phyloP scores from a whole-genome alignment of 2,329 filamentous ascomycete genomes.

The Phialophora verrucosa region DNA sequence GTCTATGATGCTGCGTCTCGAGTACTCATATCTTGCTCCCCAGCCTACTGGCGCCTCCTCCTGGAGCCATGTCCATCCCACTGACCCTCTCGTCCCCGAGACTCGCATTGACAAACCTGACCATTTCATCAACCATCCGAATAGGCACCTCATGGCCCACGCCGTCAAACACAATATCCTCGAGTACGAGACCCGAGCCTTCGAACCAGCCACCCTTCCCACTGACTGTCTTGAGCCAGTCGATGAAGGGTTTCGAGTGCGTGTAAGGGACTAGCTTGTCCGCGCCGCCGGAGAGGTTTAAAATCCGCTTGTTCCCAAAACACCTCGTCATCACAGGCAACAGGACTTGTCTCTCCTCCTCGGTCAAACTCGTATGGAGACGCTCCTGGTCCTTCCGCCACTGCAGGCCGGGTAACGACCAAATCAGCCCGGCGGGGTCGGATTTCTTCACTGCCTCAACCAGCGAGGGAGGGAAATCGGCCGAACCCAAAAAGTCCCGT shows the following conservation, averaged over 20 bases:
- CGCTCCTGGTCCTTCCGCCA: slow-evolving; percentile 41
- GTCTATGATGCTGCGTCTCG: neutral
- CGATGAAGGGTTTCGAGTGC: slow-evolving; percentile 61
- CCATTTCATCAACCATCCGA: slow-evolving; percentile 61
- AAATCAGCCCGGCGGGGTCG: slow-evolving; percentile 78
- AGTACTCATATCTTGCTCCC: slow-evolving; percentile 30
- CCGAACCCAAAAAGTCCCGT: slow-evolving; percentile 72
- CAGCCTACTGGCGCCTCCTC: slow-evolving; percentile 16
- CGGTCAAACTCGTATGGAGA: slow-evolving; percentile 46
- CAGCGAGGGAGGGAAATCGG: slow-evolving; percentile 75
- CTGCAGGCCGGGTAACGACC: slow-evolving; percentile 30
- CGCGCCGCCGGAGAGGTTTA: slow-evolving; percentile 59
- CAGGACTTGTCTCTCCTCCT: slow-evolving; percentile 52
- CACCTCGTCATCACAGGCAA: slow-evolving; percentile 50
- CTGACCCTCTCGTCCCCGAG: slow-evolving; percentile 39
- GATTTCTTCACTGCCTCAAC: slow-evolving; percentile 66
- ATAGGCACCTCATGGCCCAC: slow-evolving; percentile 65
- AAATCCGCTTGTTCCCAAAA: slow-evolving; percentile 59
- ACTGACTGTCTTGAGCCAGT: slow-evolving; percentile 59
- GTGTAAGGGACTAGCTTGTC: slow-evolving; percentile 68
- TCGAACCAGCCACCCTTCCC: slow-evolving; percentile 54
- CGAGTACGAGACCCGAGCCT: slow-evolving; percentile 58
- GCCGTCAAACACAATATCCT: slow-evolving; percentile 62
- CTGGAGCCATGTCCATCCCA: slow-evolving; percentile 1
- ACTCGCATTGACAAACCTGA: slow-evolving; percentile 59